These are phyloP conservation scores for Thuidium tamariscinum DNA, from an alignment of 225 moss, liverwort and hornwort species.

Conservation along the genomic window DNA sequence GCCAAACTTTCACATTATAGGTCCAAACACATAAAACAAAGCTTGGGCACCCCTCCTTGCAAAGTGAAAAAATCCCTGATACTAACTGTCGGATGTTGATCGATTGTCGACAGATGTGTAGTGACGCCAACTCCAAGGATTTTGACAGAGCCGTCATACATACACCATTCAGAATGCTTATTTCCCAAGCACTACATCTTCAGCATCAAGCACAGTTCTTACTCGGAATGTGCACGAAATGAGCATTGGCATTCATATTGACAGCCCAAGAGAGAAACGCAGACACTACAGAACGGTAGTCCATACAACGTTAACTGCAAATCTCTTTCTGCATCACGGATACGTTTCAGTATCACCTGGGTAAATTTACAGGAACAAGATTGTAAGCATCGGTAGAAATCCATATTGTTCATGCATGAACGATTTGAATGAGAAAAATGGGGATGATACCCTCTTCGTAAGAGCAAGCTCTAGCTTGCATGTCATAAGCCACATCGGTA, in stretches of 20 bases:
- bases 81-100: background rate
- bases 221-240: background rate
- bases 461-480: conserved; percentile 2
- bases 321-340: background rate
- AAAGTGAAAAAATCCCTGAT: background rate
- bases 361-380: background rate
- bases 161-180: background rate
- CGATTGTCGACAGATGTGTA: background rate
- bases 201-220: background rate
- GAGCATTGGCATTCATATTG: background rate
- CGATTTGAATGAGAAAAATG: background rate
- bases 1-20: too few species aligned
- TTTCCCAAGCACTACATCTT: background rate
- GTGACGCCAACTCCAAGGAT: background rate
- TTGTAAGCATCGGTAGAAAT: background rate
- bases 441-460: background rate
- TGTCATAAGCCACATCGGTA: background rate
- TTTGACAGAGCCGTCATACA: background rate
- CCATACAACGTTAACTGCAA: background rate
- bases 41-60: too few species aligned
- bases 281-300: background rate
- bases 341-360: background rate
- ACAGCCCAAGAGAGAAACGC: background rate
- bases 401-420: background rate
- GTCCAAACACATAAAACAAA: too few species aligned